Percentiles rank a stretch among this genome's conserved stretches.
These are phyloP conservation scores for Chaetomium fimeti DNA, from an alignment of 495 filamentous ascomycete genomes.

Conservation along the genomic window DNA sequence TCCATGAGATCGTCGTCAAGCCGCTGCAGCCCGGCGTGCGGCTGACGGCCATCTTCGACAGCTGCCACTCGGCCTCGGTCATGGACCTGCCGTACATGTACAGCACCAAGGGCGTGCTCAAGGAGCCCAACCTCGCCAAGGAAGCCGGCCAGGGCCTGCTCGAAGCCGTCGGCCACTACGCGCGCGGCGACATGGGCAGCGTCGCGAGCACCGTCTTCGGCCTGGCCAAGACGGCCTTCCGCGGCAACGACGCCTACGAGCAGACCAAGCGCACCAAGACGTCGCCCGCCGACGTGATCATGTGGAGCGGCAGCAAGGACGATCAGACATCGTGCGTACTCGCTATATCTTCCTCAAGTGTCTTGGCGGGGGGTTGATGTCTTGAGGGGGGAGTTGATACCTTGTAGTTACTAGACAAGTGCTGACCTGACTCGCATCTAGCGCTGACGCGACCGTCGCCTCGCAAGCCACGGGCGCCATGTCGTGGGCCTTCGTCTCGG, in stretches of 20 bases:
- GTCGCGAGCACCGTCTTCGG: conserved; percentile 70
- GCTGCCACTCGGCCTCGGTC: conserved; percentile 95
- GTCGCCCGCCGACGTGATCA: conserved; percentile 92
- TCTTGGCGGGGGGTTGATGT: too few species aligned
- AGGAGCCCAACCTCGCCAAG: conserved; percentile 95
- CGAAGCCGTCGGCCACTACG: conserved; percentile 77
- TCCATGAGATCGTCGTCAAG: conserved; percentile 85
- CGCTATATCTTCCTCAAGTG: conserved; percentile 12
- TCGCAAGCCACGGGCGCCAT: conserved; percentile 94
- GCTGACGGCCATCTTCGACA: conserved; percentile 95
- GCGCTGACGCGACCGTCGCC: conserved; percentile 61
- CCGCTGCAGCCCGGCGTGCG: conserved; percentile 82
- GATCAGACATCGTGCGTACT: conserved; percentile 79
- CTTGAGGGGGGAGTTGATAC: too few species aligned
- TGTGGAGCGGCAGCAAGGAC: conserved; percentile 97
- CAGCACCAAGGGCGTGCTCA: conserved; percentile 90
- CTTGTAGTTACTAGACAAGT: not conserved
- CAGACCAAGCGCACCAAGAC: conserved; percentile 86
- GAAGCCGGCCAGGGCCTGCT: conserved; percentile 91
- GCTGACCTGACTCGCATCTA: conserved; percentile 30
- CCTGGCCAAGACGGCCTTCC: conserved; percentile 85
- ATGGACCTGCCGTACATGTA: conserved; percentile 96
- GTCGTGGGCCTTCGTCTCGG: conserved; percentile 91
- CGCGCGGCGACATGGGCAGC: conserved; percentile 75
- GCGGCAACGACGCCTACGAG: conserved; percentile 80